Conservation (phyloP, 192 early-diverging fungal genomes). For the Kappamyces sp. region DNA sequence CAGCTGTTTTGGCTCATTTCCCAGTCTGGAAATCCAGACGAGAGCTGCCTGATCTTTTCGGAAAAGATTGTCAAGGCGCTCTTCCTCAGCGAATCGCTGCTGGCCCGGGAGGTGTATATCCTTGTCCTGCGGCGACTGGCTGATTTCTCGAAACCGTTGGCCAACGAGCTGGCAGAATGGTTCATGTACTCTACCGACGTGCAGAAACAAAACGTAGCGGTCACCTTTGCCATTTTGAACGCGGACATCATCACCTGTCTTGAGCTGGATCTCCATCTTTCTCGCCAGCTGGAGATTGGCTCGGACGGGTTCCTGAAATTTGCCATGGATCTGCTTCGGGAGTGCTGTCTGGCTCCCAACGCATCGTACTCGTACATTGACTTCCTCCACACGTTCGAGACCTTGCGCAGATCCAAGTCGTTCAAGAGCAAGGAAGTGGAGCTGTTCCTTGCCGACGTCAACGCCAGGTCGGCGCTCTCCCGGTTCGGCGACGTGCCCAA, state of each 20-base stretch:
- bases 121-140: slow-evolving; percentile 77
- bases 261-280: slow-evolving; percentile 88
- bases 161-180: slow-evolving; percentile 86
- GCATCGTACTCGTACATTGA: slow-evolving; percentile 34
- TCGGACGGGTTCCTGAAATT: slow-evolving; percentile 69
- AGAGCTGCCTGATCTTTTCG: slow-evolving; percentile 77
- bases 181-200: slow-evolving; percentile 85
- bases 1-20: slow-evolving; percentile 63
- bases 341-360: slow-evolving; percentile 54
- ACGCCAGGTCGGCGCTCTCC: neutral
- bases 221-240: slow-evolving; percentile 75
- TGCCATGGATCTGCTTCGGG: slow-evolving; percentile 66
- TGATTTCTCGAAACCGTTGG: slow-evolving; percentile 72
- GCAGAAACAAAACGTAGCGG: slow-evolving; percentile 85
- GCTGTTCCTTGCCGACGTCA: slow-evolving; percentile 6
- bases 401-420: slow-evolving; percentile 58
- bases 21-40: slow-evolving; percentile 64
- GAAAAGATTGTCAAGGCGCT: slow-evolving; percentile 83
- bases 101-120: slow-evolving; percentile 79
- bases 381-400: slow-evolving; percentile 64
- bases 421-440: slow-evolving; percentile 47
- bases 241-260: slow-evolving; percentile 65
- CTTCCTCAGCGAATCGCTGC: slow-evolving; percentile 68
- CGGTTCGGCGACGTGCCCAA: slow-evolving; percentile 22
- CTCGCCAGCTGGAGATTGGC: slow-evolving; percentile 73